phyloP scores from a whole-genome alignment of 2,329 filamentous ascomycete species.

The Aureobasidium sp. region DNA sequence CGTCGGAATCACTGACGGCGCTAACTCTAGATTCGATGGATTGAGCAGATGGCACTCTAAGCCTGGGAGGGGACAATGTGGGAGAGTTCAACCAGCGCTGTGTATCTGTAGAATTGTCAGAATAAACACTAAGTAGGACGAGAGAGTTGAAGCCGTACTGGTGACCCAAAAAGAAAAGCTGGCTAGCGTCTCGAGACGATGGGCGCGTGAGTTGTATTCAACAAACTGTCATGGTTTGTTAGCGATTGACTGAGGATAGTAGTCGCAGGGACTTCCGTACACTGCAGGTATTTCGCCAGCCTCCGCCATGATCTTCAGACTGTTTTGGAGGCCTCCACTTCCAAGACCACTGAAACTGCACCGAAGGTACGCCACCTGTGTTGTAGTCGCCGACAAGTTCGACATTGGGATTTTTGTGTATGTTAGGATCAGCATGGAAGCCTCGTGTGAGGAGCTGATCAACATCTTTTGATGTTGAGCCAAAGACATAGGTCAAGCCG shows the following conservation, averaged over 20 bases:
- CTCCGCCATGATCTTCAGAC: conserved; percentile 74
- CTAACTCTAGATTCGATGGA: conserved; percentile 70
- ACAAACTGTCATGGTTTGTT: conserved; percentile 58
- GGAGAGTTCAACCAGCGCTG: conserved; percentile 48
- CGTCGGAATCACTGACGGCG: conserved; percentile 57
- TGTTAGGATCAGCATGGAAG: conserved; percentile 92
- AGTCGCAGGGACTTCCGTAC: conserved; percentile 40
- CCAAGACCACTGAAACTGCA: conserved; percentile 93
- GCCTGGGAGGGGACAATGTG: conserved; percentile 60
- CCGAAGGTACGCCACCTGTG: conserved; percentile 73
- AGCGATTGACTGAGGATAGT: not conserved
- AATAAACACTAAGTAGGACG: not conserved
- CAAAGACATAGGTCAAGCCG: conserved; percentile 87
- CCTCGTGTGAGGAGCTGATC: conserved; percentile 92
- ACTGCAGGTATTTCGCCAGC: conserved; percentile 94
- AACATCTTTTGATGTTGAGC: conserved; percentile 75
- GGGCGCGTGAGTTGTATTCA: conserved; percentile 90
- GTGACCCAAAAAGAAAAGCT: conserved; percentile 95
- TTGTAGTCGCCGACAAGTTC: conserved; percentile 87
- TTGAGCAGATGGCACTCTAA: conserved; percentile 78
- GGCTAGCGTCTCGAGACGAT: conserved; percentile 78
- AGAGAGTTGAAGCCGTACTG: conserved; percentile 45
- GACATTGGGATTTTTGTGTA: conserved; percentile 96
- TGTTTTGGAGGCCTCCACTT: conserved; percentile 88
- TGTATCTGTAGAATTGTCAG: conserved; percentile 29